A percentile compares a stretch with the other conserved stretches of the same genome.
phyloP scores from a whole-genome alignment of 2,329 filamentous ascomycete species.

The Whalleya microplaca region DNA sequence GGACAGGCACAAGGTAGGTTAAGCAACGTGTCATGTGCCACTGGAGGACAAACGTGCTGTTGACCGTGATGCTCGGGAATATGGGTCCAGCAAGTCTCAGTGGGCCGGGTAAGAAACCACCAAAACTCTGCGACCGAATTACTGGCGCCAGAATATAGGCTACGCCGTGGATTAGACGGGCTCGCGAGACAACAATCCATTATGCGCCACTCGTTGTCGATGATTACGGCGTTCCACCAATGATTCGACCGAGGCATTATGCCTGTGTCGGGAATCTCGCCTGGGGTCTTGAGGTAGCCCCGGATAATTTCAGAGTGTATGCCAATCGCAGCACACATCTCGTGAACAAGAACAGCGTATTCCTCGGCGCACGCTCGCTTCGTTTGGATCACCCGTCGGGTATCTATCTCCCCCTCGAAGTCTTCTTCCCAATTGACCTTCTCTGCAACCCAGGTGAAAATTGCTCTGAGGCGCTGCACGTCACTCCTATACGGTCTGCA shows the following conservation, averaged over 20 bases:
- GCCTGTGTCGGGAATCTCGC: conserved; percentile 79
- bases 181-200: conserved; percentile 93
- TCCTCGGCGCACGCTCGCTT: conserved; percentile 87
- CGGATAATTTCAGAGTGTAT: conserved; percentile 85
- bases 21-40: conserved; percentile 83
- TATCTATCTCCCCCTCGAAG: conserved; percentile 82
- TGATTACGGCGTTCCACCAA: conserved; percentile 94
- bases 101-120: conserved; percentile 91
- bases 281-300: conserved; percentile 89
- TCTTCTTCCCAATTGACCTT: conserved; percentile 96
- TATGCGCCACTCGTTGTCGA: conserved; percentile 95
- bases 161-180: conserved; percentile 83
- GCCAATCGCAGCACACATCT: conserved; percentile 92
- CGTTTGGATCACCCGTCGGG: conserved; percentile 79
- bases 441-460: conserved; percentile 98
- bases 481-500: conserved; percentile 94
- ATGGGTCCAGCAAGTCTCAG: conserved; percentile 94
- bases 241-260: conserved; percentile 89
- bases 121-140: conserved; percentile 77
- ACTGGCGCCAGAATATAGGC: conserved; percentile 73
- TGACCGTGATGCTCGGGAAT: conserved; percentile 85
- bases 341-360: conserved; percentile 82
- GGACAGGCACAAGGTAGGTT: conserved; percentile 86
- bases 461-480: conserved; percentile 87
- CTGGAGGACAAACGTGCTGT: conserved; percentile 89